Evolutionary conservation across 2,329 filamentous ascomycete species (phyloP), one percentile per base, ranked within the genome.

Genomic region (Parastagonospora nodorum): DNA sequence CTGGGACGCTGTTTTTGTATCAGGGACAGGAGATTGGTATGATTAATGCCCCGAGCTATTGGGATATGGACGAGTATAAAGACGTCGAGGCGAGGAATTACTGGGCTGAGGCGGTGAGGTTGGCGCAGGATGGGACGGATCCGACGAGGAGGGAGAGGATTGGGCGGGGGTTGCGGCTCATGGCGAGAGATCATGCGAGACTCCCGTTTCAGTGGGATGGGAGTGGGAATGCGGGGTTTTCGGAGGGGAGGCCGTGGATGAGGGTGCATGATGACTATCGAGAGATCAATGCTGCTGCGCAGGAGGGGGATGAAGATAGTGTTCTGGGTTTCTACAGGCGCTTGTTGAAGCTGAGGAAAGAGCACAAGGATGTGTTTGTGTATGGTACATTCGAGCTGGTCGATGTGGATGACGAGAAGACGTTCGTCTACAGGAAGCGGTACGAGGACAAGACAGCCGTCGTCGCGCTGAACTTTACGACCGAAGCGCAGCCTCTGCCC

Each of bases 141-240:
- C 60, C 73, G 69, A 66, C 64, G 15, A 55, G 66, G 5, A 65
- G 58, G 36, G 50, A 63, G 29, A 50, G 45, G 68, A 78, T 64
- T 45, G 74, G 69, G 69, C 60, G 77, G 54, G 77, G 82, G n/a
- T 77, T 86, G 62, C 80, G 83, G 53, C 76, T 79, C 56, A 84
- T 85, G 66, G 84, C 81, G 7, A 70, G 88, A 16, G 88, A 92
- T 70, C 88, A 92, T 68, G 84, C 84, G 7, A 80, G 88, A 39
- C 85, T 86, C 0, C 88, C 88, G 0, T 86, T 92, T 71, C 87
- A 90, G 65, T 92, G 88, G 88, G 79, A 84, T 54, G 64, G 71
- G n/a, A 75, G 73, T 1, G 64, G 74, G 0, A 81, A 90, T 52
- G 87, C 78, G 0, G 88, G 88, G 9, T 92, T 91, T 74, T 85